Evolutionary conservation across 495 filamentous ascomycete species (phyloP), one percentile per base, ranked within the genome.

Genomic region (Bacidia rubella): DNA sequence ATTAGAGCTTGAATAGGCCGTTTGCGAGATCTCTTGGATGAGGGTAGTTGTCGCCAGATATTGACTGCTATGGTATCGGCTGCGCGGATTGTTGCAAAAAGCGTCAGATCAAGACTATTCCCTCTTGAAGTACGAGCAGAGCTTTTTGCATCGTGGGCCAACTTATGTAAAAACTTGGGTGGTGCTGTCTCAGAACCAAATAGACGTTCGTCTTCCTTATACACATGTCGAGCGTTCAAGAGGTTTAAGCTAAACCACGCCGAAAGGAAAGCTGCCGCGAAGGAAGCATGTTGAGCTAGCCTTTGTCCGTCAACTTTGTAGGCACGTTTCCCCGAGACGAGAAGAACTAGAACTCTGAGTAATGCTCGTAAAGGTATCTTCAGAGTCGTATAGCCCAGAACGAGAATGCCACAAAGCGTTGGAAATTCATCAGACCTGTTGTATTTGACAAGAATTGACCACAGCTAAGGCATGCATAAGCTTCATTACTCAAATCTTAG

Each of bases 31-130:
- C 60, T 41, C 17, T 39, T 23, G 11, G 19, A 24, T 27, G 22
- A 3, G 47, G 46, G 22, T 38, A 25, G 56, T 39, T 65, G 72
- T 21, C 70, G 66, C 86, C 85, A 94, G 19, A 79, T 62, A 51
- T 81, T 74, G 45, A 77, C 81, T 48, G 83, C 65, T 9, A 88
- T 53, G 26, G 85, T 78, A 63, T 94, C 87, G 19, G 85, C 62
- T 40, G 90, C 89, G 57, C 87, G 76, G 9, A 79, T 79, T 41
- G 78, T 66, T n/a, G 83, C 77, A 62, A 92, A 90, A 29, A 95
- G 70, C 1, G 90, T 92, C 25, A 95, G 74, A 65, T 95, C 88
- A 60, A 96, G 74, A 11, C 88, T 93, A 51, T 80, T 79, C 49
- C 90, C 90, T 2, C 10, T 26, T 25, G 15, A 11, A 22, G 2